Base-by-base conservation (phyloP, 208 protist genomes). In the Phytomonas sp. region DNA sequence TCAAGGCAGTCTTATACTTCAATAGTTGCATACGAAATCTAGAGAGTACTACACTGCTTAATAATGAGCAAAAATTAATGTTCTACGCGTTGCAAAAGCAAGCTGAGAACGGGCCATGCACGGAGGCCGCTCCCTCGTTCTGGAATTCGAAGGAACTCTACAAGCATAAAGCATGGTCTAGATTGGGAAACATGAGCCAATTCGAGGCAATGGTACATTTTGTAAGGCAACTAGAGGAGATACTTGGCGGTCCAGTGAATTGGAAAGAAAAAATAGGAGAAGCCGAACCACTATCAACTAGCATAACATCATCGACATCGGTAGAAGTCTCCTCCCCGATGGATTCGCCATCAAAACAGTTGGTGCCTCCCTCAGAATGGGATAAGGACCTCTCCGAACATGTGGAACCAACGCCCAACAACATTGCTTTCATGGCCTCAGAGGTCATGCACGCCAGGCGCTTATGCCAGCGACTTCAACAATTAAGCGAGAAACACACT, bases 121-220 rank as follows among this genome's bases (percentile, higher is more conserved):
- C 73, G 0, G 61, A 72, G 8, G 72, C 79, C 13, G 77, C 84
- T 0, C 89, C 89, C 17, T 81, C 82, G 13, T 59, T 92, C 28
- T 95, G 86, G 85, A 67, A 87, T 43, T 43, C 79, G 51, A 81
- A 33, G 30, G 86, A 89, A 73, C 77, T 86, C 2, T 60, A 86
- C 76, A 92, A 91, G 76, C 78, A 92, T 73, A 60, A 79, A 29
- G 89, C 89, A 70, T 95, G 89, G 87, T 78, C 74, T 68, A 73
- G 84, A 72, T 80, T 95, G 1, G 74, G 74, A 15, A 65, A 64
- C 76, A 91, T 91, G 78, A 80, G 77, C 23, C 74, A 61, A 31
- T 92, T 87, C 71, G 89, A 95, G 70, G 85, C 86, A 26, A 95
- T 95, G 89, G 89, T 95, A n/a, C 77, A 83, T 70, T 95, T 90